A percentile compares a stretch with the other conserved stretches of the same genome.
These are phyloP conservation scores for Triticum turgidum DNA, from an alignment of 176 grass and related monocot species.

Conservation along the genomic window DNA sequence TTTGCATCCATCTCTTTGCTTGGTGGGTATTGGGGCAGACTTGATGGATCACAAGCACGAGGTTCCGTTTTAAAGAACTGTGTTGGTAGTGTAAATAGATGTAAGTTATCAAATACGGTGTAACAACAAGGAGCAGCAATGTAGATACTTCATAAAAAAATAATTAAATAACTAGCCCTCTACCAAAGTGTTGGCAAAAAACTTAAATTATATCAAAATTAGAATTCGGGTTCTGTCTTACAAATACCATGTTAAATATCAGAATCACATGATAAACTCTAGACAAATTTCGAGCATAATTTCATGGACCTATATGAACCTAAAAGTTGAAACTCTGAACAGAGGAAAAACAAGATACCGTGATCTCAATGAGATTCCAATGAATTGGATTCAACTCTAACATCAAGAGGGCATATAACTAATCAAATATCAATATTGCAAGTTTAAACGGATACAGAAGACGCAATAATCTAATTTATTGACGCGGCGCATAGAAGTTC, in stretches of 20 bases:
- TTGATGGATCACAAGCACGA: constrained; percentile 65
- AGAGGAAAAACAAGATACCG: not conserved
- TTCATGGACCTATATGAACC: not conserved
- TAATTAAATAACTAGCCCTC: not conserved
- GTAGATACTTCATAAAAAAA: not conserved
- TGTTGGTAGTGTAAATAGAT: not conserved
- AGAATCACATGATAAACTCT: not conserved
- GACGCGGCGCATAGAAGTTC: not conserved
- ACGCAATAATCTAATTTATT: not conserved
- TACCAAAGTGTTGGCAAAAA: not conserved
- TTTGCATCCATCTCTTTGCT: constrained; percentile 91
- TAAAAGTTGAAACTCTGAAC: not conserved
- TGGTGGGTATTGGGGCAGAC: constrained; percentile 74
- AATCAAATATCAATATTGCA: not conserved
- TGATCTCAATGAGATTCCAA: not conserved
- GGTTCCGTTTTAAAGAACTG: constrained; percentile 84
- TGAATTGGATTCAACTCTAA: constrained; percentile 14
- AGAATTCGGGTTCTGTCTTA: constrained; percentile 2
- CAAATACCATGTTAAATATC: not conserved
- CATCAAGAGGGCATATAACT: constrained; percentile 9
- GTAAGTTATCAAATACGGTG: constrained; percentile 9
- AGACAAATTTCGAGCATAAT: not conserved
- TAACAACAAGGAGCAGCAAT: too few relatives aligned
- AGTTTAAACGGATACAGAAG: not conserved
- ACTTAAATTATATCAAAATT: not conserved